A percentile compares a stretch with the other conserved stretches of the same genome.
These are phyloP conservation scores for Debaryomyces prosopidis DNA, from an alignment of 805 yeast species.

Conservation along the genomic window DNA sequence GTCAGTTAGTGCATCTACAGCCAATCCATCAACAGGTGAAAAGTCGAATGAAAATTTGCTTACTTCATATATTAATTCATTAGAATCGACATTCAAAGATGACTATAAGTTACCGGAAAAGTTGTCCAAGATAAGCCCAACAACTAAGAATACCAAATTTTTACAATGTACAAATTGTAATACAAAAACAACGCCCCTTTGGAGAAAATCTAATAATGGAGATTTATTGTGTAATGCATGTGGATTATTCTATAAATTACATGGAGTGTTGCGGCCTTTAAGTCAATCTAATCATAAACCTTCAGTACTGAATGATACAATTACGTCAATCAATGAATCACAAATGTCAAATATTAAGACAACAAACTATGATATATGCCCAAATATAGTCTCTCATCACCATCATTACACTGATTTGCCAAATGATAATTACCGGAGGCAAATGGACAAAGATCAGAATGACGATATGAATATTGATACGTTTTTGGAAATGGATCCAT, in stretches of 20 bases:
- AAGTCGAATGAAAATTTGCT: constrained; percentile 1
- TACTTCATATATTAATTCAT: constrained; percentile 36
- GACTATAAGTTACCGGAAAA: constrained; percentile 18
- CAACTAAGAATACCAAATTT: constrained; percentile 9
- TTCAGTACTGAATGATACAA: constrained; percentile 14
- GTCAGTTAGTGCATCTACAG: constrained; percentile 5
- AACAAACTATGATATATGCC: neutral
- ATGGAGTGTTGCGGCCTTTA: constrained; percentile 45
- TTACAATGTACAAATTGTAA: constrained; percentile 44
- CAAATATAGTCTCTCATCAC: constrained; percentile 9
- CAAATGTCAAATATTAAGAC: neutral
- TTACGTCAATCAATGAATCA: neutral
- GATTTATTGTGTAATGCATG: constrained; percentile 47
- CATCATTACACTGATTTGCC: neutral
- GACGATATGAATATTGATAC: neutral
- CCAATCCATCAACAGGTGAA: neutral
- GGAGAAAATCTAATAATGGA: constrained; percentile 45
- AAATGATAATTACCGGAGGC: neutral
- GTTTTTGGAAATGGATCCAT: neutral
- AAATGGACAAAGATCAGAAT: neutral
- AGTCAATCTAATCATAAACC: constrained; percentile 14
- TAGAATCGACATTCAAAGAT: constrained; percentile 35
- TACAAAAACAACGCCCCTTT: constrained; percentile 45
- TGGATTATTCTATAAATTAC: constrained; percentile 45
- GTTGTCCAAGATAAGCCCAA: constrained; percentile 10